phyloP scores from a whole-genome alignment of 2,329 filamentous ascomycete genomes.

The Fusarium avenaceum region DNA sequence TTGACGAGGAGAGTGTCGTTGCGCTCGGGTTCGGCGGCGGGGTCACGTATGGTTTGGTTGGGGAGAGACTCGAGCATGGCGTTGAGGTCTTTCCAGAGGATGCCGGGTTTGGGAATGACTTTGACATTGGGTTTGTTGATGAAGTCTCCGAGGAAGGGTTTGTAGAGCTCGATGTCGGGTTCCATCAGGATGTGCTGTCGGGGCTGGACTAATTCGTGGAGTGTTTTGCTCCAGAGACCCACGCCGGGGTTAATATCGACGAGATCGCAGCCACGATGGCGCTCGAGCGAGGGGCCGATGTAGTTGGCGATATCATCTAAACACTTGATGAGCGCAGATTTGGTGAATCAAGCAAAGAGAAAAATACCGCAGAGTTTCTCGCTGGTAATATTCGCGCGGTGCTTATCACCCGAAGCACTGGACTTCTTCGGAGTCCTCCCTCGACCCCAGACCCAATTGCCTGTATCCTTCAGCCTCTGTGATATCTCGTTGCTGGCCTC shows the following conservation, averaged over 20 bases:
- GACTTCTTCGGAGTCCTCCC: slow-evolving; percentile 20
- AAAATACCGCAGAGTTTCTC: slow-evolving; percentile 63
- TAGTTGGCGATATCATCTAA: slow-evolving; percentile 78
- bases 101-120: slow-evolving; percentile 68
- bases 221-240: slow-evolving; percentile 81
- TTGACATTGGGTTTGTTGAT: slow-evolving; percentile 62
- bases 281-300: slow-evolving; percentile 75
- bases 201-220: slow-evolving; percentile 82
- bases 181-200: slow-evolving; percentile 89
- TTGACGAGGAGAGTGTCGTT: slow-evolving; percentile 83
- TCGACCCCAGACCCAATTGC: slow-evolving; percentile 45
- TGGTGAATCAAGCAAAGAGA: accelerated
- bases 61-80: slow-evolving; percentile 66
- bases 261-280: slow-evolving; percentile 83
- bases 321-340: neutral
- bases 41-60: slow-evolving; percentile 63
- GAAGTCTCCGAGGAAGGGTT: slow-evolving; percentile 71
- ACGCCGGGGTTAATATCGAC: slow-evolving; percentile 87
- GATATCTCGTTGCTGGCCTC: slow-evolving; percentile 28
- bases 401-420: slow-evolving; percentile 44
- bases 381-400: slow-evolving; percentile 67
- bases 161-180: slow-evolving; percentile 70
- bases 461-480: slow-evolving; percentile 45
- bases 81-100: slow-evolving; percentile 72
- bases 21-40: slow-evolving; percentile 58